These are phyloP conservation scores for Hymenoscyphus fructigenus DNA, from an alignment of 2,329 filamentous ascomycete species.

Conservation along the genomic window DNA sequence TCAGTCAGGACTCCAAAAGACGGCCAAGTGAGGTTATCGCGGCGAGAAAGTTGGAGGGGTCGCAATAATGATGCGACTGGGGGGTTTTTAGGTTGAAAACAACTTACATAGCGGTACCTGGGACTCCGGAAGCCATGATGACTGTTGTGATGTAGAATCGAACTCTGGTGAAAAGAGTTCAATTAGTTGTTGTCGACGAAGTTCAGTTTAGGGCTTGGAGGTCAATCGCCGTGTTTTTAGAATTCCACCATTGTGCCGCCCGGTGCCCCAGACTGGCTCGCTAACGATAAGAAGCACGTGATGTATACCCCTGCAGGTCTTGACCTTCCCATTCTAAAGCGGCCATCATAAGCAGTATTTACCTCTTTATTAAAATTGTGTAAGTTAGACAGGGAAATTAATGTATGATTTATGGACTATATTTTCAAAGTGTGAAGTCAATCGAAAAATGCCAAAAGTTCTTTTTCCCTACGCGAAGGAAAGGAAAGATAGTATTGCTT, in stretches of 20 bases:
- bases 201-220: constrained; percentile 14
- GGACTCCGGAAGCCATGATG: constrained; percentile 41
- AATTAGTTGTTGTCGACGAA: constrained; percentile 32
- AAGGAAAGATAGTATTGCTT: too few species aligned
- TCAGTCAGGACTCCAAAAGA: constrained; percentile 1
- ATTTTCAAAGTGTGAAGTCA: too few species aligned
- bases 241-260: constrained; percentile 3
- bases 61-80: background rate
- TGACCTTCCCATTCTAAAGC: background rate
- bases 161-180: constrained; percentile 31
- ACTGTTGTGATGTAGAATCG: constrained; percentile 30
- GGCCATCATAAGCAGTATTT: background rate
- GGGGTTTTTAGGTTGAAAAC: background rate
- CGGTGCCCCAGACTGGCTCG: background rate
- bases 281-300: background rate
- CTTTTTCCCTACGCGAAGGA: too few species aligned
- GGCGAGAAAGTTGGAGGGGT: constrained; percentile 4
- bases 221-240: constrained; percentile 1
- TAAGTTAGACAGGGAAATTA: too few species aligned
- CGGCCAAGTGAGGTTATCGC: background rate
- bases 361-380: too few species aligned
- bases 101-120: constrained; percentile 40
- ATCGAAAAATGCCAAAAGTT: too few species aligned
- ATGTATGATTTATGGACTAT: too few species aligned
- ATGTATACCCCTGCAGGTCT: background rate